Percentiles rank a stretch among this genome's conserved stretches.
phyloP scores from a whole-genome alignment of 371 early-diverging fungal species.

The Mortierella sp. region DNA sequence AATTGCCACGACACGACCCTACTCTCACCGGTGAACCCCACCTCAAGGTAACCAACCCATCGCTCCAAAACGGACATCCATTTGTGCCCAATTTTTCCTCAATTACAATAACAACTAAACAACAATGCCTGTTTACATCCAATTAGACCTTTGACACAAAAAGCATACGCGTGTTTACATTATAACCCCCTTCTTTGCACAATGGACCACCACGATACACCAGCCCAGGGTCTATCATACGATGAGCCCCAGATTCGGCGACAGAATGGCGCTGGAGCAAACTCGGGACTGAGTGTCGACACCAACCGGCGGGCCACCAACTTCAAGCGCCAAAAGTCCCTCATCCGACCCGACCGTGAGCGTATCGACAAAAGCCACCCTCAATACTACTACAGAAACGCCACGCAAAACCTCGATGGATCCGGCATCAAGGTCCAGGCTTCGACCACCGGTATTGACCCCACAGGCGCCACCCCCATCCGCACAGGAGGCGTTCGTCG shows the following conservation, averaged over 20 bases:
- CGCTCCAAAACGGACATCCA: not conserved
- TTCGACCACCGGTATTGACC: conserved; percentile 48
- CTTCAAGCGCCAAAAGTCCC: conserved; percentile 70
- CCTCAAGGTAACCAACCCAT: not conserved
- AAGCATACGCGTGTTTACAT: not conserved
- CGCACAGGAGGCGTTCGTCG: conserved; percentile 45
- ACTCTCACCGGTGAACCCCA: not conserved
- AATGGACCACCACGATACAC: conserved; percentile 26
- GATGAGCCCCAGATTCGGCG: conserved; percentile 39
- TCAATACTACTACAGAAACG: conserved; percentile 70
- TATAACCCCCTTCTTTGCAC: conserved; percentile 10
- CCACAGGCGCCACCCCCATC: conserved; percentile 27
- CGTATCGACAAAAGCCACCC: conserved; percentile 68
- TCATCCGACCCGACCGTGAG: conserved; percentile 79
- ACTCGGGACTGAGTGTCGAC: conserved; percentile 27
- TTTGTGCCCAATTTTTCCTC: not conserved
- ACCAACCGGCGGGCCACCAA: conserved; percentile 38
- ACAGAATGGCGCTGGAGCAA: conserved; percentile 10
- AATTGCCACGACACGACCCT: conserved; percentile 5
- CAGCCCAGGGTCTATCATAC: conserved; percentile 29
- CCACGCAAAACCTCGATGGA: conserved; percentile 58
- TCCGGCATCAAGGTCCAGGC: conserved; percentile 49
- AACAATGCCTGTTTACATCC: not conserved
- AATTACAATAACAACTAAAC: not conserved
- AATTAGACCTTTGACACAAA: not conserved